A percentile compares a stretch with the other conserved stretches of the same genome.
phyloP scores from a whole-genome alignment of 2,329 filamentous ascomycete species.

The Beauveria caledonica region DNA sequence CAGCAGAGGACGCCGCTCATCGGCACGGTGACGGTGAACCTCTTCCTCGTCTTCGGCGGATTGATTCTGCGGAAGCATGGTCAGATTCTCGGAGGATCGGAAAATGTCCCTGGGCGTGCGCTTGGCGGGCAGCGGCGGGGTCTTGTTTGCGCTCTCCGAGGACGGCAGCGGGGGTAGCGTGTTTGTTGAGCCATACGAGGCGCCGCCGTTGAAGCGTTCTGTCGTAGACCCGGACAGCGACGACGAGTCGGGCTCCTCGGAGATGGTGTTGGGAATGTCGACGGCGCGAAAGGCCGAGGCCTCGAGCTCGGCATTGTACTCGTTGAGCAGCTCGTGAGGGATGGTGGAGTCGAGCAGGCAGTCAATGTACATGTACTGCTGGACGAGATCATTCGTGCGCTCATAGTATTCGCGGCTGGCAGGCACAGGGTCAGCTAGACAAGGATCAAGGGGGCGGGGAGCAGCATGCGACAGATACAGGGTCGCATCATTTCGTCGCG shows the following conservation, averaged over 20 bases:
- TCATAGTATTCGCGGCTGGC: slow-evolving; percentile 73
- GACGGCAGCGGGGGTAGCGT: slow-evolving; percentile 15
- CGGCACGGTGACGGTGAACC: slow-evolving; percentile 20
- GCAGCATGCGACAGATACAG: neutral
- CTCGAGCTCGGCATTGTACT: slow-evolving; percentile 62
- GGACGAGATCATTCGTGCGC: slow-evolving; percentile 77
- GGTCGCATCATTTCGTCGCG: neutral
- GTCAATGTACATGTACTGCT: slow-evolving; percentile 92
- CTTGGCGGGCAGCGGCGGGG: slow-evolving; percentile 47
- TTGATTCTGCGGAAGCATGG: slow-evolving; percentile 45
- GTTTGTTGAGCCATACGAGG: slow-evolving; percentile 23
- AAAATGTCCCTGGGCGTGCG: slow-evolving; percentile 83
- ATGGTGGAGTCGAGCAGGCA: slow-evolving; percentile 81
- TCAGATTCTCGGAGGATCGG: slow-evolving; percentile 60
- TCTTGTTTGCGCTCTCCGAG: slow-evolving; percentile 3
- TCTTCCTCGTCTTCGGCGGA: slow-evolving; percentile 35
- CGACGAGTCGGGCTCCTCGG: slow-evolving; percentile 50
- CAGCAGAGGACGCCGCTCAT: slow-evolving; percentile 6
- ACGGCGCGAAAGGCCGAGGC: slow-evolving; percentile 44
- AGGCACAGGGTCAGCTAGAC: slow-evolving; percentile 3
- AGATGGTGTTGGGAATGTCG: slow-evolving; percentile 64
- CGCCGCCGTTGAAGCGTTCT: slow-evolving; percentile 16
- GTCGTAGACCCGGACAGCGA: slow-evolving; percentile 23
- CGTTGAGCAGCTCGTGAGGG: slow-evolving; percentile 85
- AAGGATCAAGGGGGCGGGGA: neutral